Evolutionary conservation across 192 early-diverging fungal genomes (phyloP), one percentile per base, ranked within the genome.

Genomic region (Radiomyces spectabilis): DNA sequence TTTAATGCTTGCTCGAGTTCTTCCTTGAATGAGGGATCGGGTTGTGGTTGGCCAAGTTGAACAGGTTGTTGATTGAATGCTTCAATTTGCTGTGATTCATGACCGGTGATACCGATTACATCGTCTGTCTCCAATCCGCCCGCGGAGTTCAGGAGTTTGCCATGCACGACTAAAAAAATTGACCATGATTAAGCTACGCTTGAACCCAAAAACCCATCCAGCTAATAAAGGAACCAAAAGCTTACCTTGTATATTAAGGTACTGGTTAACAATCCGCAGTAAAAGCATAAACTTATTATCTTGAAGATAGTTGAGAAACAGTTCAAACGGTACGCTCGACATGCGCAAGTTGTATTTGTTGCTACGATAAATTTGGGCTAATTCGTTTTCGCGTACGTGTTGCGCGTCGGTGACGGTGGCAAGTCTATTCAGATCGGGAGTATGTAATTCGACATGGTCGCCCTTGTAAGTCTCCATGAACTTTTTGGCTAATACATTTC

Each of bases 231-330:
- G n/a, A n/a, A n/a, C n/a, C n/a, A n/a, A 29, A 15, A 4, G 38
- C 32, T 41, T 57, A 74, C 74, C 80, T 59, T 82, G 69, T 24
- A 99, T 94, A 51, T 85, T 84, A 21, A 97, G 45, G 50, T 95
- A 83, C 69, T 95, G 90, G 65, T 99, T 96, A 37, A 96, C 82
- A 22, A 97, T 80, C 61, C 92, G 76, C 57, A 95, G 80, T 38
- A 99, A 55, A 35, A 93, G 69, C 61, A 88, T 88, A 45, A 86
- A 88, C 44, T 88, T 84, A 74, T 92, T 92, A 55, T 97, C 93
- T 68, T 96, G 91, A 57, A 99, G 67, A 63, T 89, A 98, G 49
- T 85, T 79, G 43, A 97, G 61, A 46, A 98, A 79, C 18, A 99
- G 80, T 67, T 93, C 89, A 56, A 88, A 91, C 1, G 92, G 85